Evolutionary conservation across 495 filamentous ascomycete genomes (phyloP), one percentile per base, ranked within the genome.

Genomic region (Clohesyomyces aquaticus): DNA sequence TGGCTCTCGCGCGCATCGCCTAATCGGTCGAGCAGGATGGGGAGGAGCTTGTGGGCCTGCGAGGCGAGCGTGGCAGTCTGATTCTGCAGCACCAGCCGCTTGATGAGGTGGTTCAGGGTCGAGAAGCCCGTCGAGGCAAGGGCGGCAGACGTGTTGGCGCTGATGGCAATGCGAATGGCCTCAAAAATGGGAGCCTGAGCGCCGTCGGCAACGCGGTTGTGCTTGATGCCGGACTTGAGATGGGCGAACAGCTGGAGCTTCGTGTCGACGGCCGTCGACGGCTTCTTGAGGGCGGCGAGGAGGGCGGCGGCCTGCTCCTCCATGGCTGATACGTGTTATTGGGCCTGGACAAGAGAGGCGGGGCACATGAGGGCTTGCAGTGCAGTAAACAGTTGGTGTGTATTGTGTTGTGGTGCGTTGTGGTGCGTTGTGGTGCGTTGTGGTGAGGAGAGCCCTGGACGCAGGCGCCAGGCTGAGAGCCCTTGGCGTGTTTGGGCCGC

Each of bases 1-100:
- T 89, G 79, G 66, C 91, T 90, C 61, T 96, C 92, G 71, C 92
- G 92, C 65, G 85, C 85, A 72, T 98, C 93, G 22, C 91, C 91
- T 48, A 98, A 83, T 65, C 92, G 89, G 43, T 98, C 93, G 48
- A 91, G 76, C 42, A 96, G 80, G 25, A 90, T 72, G 1, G 91
- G 87, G 54, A 81, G 80, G 45, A 96, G 78, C 25, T 83, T 85
- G 45, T 83, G 80, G 3, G 80, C 81, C 18, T 88, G 87, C 62
- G 86, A 79, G 38, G 85, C 83, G n/a, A 86, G 73, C 49, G 90
- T 75, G 65, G 81, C 80, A 49, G 87, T 85, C 35, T 89, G 85
- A 28, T 94, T 88, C 76, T 98, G 93, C 38, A 91, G 85, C 48
- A 83, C 80, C 51, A 98, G 77, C 25, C 93, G 86, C 75, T 91